Percentiles rank a stretch among this genome's conserved stretches.
phyloP scores from a whole-genome alignment of 1,139 yeast genomes.

The Saccharomyces pastorianus region DNA sequence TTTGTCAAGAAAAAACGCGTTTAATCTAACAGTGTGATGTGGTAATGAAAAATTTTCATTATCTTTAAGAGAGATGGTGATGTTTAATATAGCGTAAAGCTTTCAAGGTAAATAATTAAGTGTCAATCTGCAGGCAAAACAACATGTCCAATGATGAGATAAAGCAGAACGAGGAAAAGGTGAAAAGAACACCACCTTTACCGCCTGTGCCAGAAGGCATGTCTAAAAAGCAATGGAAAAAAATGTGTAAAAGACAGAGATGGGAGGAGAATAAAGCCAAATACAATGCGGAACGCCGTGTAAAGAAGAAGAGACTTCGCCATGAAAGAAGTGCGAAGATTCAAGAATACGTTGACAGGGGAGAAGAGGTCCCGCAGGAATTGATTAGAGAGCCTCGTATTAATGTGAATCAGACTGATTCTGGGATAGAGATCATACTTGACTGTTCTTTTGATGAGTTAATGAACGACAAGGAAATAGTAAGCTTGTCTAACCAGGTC shows the following conservation, averaged over 20 bases:
- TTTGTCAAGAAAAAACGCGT: not conserved
- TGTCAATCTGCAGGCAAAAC: not conserved
- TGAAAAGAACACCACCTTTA: slow-evolving; percentile 8
- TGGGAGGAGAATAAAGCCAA: slow-evolving; percentile 63
- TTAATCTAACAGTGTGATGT: slow-evolving; percentile 5
- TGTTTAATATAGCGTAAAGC: not conserved
- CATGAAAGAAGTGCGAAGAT: slow-evolving; percentile 33
- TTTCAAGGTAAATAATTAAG: not conserved
- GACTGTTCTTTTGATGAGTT: slow-evolving; percentile 89
- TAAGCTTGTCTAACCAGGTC: slow-evolving; percentile 71
- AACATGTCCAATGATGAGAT: not conserved
- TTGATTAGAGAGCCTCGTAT: slow-evolving; percentile 33
- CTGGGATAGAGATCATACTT: slow-evolving; percentile 50
- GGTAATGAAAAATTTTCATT: slow-evolving; percentile 2
- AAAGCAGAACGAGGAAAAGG: slow-evolving; percentile 7
- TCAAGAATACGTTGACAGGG: slow-evolving; percentile 31
- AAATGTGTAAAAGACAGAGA: slow-evolving; percentile 47
- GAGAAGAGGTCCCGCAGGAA: slow-evolving; percentile 34
- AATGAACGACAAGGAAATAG: slow-evolving; percentile 75
- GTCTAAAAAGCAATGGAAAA: slow-evolving; percentile 80
- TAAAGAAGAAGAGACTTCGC: slow-evolving; percentile 42
- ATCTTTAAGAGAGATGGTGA: not conserved
- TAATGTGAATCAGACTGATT: slow-evolving; percentile 35
- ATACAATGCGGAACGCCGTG: slow-evolving; percentile 43
- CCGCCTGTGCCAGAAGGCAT: slow-evolving; percentile 65